Evolutionary conservation across 768 basidiomycete genomes (phyloP).

Genomic region (Gloeophyllum trabeum): DNA sequence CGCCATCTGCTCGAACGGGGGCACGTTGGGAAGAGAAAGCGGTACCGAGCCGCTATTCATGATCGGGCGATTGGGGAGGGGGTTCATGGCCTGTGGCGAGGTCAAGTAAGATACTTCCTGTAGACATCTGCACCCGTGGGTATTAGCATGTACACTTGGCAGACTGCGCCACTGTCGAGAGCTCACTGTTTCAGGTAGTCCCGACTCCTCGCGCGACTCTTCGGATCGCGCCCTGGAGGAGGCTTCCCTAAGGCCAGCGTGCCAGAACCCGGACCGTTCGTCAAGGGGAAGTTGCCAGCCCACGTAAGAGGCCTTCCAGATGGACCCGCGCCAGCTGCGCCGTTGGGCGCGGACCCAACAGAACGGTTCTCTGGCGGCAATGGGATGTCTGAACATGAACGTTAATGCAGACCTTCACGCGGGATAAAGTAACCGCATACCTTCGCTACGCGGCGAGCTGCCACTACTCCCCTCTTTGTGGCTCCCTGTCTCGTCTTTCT

Average conservation of each 20-base stretch:
- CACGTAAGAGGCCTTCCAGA: constrained; percentile 45
- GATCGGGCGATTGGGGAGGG: constrained; percentile 79
- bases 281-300: constrained; percentile 34
- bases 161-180: constrained; percentile 4
- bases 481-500: constrained; percentile 64
- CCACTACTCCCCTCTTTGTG: constrained; percentile 72
- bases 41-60: constrained; percentile 54
- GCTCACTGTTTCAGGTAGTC: constrained; percentile 92
- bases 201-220: constrained; percentile 85
- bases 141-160: too few relatives aligned
- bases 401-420: too few relatives aligned
- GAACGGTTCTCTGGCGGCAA: constrained; percentile 51
- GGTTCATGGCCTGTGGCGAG: constrained; percentile 95
- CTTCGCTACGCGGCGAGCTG: constrained; percentile 82
- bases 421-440: constrained; percentile 22
- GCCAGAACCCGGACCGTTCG: constrained; percentile 32
- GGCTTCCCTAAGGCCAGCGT: constrained; percentile 53
- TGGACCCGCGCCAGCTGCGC: constrained; percentile 32
- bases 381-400: constrained; percentile 59
- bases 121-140: constrained; percentile 69
- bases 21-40: constrained; percentile 57
- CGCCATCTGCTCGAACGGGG: constrained; percentile 61
- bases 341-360: constrained; percentile 37
- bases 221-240: constrained; percentile 83
- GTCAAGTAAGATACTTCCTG: constrained; percentile 98